Evolutionary conservation across 2,329 filamentous ascomycete genomes (phyloP).

Genomic region (Phyllachora maydis): DNA sequence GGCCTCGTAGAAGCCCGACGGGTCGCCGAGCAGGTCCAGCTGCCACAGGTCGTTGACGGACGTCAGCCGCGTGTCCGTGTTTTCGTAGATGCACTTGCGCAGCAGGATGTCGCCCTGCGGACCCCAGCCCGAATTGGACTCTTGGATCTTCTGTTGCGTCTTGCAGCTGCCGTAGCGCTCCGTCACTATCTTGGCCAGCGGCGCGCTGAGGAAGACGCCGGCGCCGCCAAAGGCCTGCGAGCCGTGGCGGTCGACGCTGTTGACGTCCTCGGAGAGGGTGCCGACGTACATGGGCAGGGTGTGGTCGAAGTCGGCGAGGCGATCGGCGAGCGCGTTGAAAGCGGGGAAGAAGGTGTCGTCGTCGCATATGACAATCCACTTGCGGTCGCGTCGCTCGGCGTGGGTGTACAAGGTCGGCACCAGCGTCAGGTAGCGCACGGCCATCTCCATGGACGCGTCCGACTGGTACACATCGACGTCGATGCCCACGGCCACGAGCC

Average conservation of each 20-base stretch:
- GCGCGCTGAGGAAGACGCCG: conserved; percentile 37
- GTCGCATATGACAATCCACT: conserved; percentile 41
- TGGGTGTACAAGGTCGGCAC: conserved; percentile 33
- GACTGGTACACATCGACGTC: conserved; percentile 35
- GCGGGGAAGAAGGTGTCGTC: conserved; percentile 46
- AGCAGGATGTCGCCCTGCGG: conserved; percentile 40
- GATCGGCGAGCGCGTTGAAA: conserved; percentile 29
- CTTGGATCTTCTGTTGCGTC: conserved; percentile 26
- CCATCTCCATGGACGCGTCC: conserved; percentile 31
- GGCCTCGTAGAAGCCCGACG: conserved; percentile 42
- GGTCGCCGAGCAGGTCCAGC: conserved; percentile 37
- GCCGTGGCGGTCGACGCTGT: conserved; percentile 36
- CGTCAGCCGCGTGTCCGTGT: conserved; percentile 36
- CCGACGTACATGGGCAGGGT: conserved; percentile 34
- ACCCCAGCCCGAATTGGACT: conserved; percentile 36
- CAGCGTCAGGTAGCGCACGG: conserved; percentile 33
- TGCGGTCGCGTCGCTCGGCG: conserved; percentile 21
- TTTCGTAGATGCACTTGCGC: conserved; percentile 41
- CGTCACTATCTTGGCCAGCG: conserved; percentile 13
- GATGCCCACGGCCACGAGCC: conserved; percentile 25
- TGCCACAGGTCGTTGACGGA: conserved; percentile 37
- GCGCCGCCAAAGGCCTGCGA: conserved; percentile 44
- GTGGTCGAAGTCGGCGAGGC: conserved; percentile 29
- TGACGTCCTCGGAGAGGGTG: conserved; percentile 38
- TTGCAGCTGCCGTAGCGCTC: conserved; percentile 14